Conservation (phyloP, 164 flowering plant genomes). For the Echeveria elegans region DNA sequence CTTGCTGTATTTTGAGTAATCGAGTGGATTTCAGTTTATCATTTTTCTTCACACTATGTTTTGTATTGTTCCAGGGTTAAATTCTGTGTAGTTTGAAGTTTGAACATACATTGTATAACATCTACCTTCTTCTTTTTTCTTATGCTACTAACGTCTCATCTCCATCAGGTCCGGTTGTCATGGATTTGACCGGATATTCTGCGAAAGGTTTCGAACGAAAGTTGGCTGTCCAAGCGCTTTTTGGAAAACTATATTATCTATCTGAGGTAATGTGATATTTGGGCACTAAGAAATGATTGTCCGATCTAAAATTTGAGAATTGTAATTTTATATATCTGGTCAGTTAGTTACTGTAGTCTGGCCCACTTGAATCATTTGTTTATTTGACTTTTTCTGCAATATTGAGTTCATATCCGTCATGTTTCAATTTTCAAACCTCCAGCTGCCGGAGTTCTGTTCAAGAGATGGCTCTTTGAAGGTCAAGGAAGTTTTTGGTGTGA, state of each 20-base stretch:
- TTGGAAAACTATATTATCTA: constrained; percentile 79
- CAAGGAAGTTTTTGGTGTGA: constrained; percentile 89
- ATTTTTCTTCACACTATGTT: no score
- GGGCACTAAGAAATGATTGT: background rate
- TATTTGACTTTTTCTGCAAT: background rate
- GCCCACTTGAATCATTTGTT: background rate
- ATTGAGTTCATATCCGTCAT: background rate
- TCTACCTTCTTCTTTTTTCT: no score
- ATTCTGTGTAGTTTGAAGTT: no score
- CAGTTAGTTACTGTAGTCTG: background rate
- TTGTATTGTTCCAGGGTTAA: no score
- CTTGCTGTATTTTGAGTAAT: no score
- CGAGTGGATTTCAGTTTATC: no score
- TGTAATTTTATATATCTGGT: background rate
- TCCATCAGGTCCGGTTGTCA: constrained; percentile 92
- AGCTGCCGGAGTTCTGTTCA: constrained; percentile 91
- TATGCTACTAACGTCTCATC: constrained; percentile 12
- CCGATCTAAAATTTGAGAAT: background rate
- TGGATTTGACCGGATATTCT: constrained; percentile 84
- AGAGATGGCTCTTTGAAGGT: constrained; percentile 65
- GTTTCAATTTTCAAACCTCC: constrained; percentile 17
- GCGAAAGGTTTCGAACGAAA: constrained; percentile 87
- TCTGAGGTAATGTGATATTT: constrained; percentile 56
- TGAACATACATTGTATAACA: no score
- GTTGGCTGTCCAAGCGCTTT: constrained; percentile 85